Conservation (phyloP, 2,329 filamentous ascomycete genomes). For the Alternaria gansuensis region DNA sequence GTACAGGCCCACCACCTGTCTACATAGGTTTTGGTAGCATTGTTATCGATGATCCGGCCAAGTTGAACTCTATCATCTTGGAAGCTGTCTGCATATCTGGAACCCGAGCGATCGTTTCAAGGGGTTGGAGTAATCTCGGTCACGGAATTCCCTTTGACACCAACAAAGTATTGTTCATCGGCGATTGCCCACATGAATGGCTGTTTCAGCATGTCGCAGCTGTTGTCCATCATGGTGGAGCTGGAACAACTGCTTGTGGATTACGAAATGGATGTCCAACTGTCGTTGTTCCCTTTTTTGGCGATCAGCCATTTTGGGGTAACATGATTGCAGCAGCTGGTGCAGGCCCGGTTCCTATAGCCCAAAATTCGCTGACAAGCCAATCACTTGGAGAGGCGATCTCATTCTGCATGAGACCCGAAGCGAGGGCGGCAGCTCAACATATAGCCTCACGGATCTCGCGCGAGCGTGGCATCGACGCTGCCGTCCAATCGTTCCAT, state of each 20-base stretch:
- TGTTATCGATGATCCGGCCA: constrained; percentile 60
- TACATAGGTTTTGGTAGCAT: constrained; percentile 68
- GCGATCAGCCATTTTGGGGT: constrained; percentile 50
- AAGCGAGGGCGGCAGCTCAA: constrained; percentile 27
- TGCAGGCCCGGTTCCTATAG: constrained; percentile 42
- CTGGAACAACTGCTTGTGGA: constrained; percentile 85
- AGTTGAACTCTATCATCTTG: constrained; percentile 57
- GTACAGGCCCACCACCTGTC: constrained; percentile 59
- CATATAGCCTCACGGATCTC: constrained; percentile 36
- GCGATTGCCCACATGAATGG: too few relatives aligned
- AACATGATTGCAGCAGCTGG: constrained; percentile 44
- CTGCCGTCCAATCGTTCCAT: constrained; percentile 41
- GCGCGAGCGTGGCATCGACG: constrained; percentile 34
- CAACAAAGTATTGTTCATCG: too few relatives aligned
- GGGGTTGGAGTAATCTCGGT: constrained; percentile 58
- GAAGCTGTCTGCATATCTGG: constrained; percentile 53
- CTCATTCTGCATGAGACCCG: constrained; percentile 31
- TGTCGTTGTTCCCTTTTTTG: constrained; percentile 78
- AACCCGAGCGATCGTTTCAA: constrained; percentile 62
- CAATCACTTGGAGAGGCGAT: constrained; percentile 39
- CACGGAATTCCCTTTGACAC: too few relatives aligned
- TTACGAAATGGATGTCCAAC: constrained; percentile 79
- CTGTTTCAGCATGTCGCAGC: constrained; percentile 57
- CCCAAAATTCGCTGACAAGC: constrained; percentile 39
- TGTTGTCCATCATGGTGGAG: constrained; percentile 85